A percentile compares a stretch with the other conserved stretches of the same genome.
These are phyloP conservation scores for Alternaria alternata DNA, from an alignment of 2,329 filamentous ascomycete genomes.

Conservation along the genomic window DNA sequence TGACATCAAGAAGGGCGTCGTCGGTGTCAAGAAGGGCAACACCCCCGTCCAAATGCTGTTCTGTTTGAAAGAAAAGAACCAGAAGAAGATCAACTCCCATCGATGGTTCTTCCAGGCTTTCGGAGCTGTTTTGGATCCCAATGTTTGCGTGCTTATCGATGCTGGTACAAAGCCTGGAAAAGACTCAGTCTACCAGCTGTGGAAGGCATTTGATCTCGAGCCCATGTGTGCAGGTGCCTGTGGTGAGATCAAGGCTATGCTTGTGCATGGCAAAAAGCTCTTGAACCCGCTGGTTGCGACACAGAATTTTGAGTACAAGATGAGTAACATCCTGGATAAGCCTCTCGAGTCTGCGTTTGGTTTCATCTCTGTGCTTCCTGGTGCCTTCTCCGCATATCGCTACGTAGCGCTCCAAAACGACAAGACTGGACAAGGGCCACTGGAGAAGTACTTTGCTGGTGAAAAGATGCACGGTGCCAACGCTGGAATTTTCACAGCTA, in stretches of 20 bases:
- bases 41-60: constrained; percentile 97
- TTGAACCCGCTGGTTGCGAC: constrained; percentile 93
- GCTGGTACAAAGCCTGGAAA: constrained; percentile 94
- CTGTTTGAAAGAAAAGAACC: constrained; percentile 98
- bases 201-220: constrained; percentile 98
- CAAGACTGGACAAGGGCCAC: constrained; percentile 88
- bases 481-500: constrained; percentile 96
- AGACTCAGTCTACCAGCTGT: constrained; percentile 95
- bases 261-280: constrained; percentile 85
- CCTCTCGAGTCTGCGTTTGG: constrained; percentile 96
- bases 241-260: constrained; percentile 98
- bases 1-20: constrained; percentile 88
- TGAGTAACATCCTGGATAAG: constrained; percentile 99
- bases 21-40: constrained; percentile 80
- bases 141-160: constrained; percentile 95
- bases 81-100: constrained; percentile 99
- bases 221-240: constrained; percentile 98
- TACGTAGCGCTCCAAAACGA: constrained; percentile 96
- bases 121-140: constrained; percentile 88
- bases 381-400: constrained; percentile 97
- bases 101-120: constrained; percentile 99
- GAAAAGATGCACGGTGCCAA: constrained; percentile 94
- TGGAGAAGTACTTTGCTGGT: constrained; percentile 96
- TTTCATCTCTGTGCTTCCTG: constrained; percentile 95
- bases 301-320: constrained; percentile 99